A percentile compares a stretch with the other conserved stretches of the same genome.
These are phyloP conservation scores for Nosema muscidifuracis DNA, from an alignment of 371 early-diverging fungal genomes.

Conservation along the genomic window DNA sequence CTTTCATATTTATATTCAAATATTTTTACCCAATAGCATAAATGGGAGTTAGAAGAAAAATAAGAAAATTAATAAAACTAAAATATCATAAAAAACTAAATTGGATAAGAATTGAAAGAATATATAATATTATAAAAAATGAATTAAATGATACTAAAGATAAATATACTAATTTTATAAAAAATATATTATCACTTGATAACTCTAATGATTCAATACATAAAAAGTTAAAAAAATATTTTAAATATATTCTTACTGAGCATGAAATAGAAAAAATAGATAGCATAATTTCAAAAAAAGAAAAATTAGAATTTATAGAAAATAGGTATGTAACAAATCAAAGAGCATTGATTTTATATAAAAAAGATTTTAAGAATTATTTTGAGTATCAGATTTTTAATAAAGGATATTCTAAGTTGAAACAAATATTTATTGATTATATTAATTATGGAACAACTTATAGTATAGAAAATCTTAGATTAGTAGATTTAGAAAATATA, in stretches of 20 bases:
- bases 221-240: background rate
- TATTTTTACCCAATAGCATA: too few species aligned
- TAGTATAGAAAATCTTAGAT: background rate
- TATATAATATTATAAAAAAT: background rate
- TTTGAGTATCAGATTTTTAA: background rate
- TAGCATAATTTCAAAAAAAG: background rate
- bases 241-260: background rate
- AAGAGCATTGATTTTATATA: background rate
- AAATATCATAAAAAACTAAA: background rate
- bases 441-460: background rate
- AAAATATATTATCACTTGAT: background rate
- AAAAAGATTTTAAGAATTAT: slow-evolving; percentile 1
- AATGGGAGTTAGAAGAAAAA: too few species aligned
- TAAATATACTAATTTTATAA: background rate
- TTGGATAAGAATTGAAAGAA: background rate
- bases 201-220: background rate
- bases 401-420: background rate
- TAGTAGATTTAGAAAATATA: background rate
- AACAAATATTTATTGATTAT: background rate
- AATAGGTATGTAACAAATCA: slow-evolving; percentile 4
- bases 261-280: background rate
- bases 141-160: too few species aligned
- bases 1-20: too few species aligned
- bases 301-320: background rate
- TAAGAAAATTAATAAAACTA: background rate